Evolutionary conservation across 495 filamentous ascomycete genomes (phyloP), one percentile per base, ranked within the genome.

Genomic region (Aspergillus egyptiacus): DNA sequence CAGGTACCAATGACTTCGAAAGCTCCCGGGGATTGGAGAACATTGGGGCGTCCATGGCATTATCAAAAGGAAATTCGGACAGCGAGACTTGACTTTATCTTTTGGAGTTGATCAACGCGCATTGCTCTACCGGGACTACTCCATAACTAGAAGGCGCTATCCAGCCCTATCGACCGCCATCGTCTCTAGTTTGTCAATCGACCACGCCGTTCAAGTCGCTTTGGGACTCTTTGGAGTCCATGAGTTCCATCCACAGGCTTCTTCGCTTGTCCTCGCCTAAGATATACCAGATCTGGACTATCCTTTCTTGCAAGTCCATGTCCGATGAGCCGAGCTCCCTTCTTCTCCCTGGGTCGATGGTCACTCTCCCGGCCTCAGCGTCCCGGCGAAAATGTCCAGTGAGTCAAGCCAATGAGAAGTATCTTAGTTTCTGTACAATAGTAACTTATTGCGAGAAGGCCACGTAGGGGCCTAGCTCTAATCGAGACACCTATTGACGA

Each of bases 21-120:
- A 58, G 61, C 40, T 60, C 63, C 10, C 65, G 70, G 31, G 73
- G 71, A 0, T 40, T 75, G 37, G 73, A 76, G 48, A 74, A 59
- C 22, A 53, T 74, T 31, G 70, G 67, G 20, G 59, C 61, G 14
- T 58, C 70, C 6, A 48, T 67, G 41, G 57, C 53, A 41, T 45
- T 53, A 19, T 65, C 64, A 6, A 47, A 55, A 38, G 55, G 39
- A 11, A 60, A 62, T 35, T 61, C 60, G 19, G 64, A 61, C 32
- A 51, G 40, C n/a, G 62, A 62, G 43, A 39, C 48, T 24, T 67
- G 53, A 64, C n/a, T 37, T 27, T 43, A n/a, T 19, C 28, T 3
- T 11, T 31, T 10, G 28, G 28, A 14, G 18, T 33, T 23, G 13
- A 19, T 23, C 27, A 0, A 22, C 32, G 36, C 32, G 27, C 24